Conservation (phyloP, 1,139 yeast species). For the Hanseniaspora uvarum region DNA sequence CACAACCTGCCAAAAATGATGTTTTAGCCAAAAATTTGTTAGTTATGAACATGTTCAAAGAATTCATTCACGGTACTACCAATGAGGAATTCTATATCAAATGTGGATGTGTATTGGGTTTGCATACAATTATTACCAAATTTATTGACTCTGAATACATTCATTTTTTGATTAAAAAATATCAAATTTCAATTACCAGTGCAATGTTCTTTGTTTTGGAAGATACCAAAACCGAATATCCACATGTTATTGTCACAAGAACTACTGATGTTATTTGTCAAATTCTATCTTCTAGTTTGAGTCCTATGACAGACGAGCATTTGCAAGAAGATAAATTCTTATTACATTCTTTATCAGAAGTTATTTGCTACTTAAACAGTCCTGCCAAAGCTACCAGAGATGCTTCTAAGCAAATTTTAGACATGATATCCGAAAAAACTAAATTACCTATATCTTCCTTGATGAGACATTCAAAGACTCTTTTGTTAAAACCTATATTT, state of each 20-base stretch:
- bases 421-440: slow-evolving; percentile 59
- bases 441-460: slow-evolving; percentile 60
- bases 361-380: slow-evolving; percentile 86
- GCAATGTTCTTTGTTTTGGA: slow-evolving; percentile 81
- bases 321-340: slow-evolving; percentile 49
- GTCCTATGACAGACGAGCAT: slow-evolving; percentile 24
- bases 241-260: slow-evolving; percentile 59
- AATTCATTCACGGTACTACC: slow-evolving; percentile 82
- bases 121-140: slow-evolving; percentile 60
- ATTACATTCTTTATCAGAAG: slow-evolving; percentile 71
- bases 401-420: slow-evolving; percentile 66
- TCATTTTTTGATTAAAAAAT: slow-evolving; percentile 50
- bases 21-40: slow-evolving; percentile 64
- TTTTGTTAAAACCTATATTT: slow-evolving; percentile 82
- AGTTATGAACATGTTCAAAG: slow-evolving; percentile 63
- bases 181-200: slow-evolving; percentile 76
- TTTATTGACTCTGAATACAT: slow-evolving; percentile 47
- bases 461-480: slow-evolving; percentile 71
- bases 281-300: slow-evolving; percentile 42
- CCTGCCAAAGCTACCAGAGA: slow-evolving; percentile 74
- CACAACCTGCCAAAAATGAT: slow-evolving; percentile 35
- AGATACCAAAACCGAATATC: slow-evolving; percentile 85
- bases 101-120: slow-evolving; percentile 80
- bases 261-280: slow-evolving; percentile 60
- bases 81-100: slow-evolving; percentile 79